Percentiles rank a stretch among this genome's conserved stretches.
phyloP scores from a whole-genome alignment of 2,329 filamentous ascomycete species.

The Peltaster fructicola region DNA sequence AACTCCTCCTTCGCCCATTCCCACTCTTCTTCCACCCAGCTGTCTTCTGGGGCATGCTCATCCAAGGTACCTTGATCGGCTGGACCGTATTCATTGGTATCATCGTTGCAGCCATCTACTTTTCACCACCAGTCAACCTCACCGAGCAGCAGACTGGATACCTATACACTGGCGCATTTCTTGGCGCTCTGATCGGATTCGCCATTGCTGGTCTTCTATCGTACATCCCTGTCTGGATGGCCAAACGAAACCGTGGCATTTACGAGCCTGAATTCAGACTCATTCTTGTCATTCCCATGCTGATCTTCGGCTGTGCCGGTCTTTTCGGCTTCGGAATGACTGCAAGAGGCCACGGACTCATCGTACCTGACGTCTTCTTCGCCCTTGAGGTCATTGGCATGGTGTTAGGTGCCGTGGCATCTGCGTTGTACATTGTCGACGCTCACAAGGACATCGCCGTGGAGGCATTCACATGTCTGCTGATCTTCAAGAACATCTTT shows the following conservation, averaged over 20 bases:
- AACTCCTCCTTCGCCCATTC: slow-evolving; percentile 52
- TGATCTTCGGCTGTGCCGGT: slow-evolving; percentile 59
- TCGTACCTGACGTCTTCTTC: slow-evolving; percentile 66
- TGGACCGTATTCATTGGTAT: slow-evolving; percentile 91
- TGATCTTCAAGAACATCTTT: slow-evolving; percentile 93
- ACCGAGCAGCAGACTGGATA: slow-evolving; percentile 68
- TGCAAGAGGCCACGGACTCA: slow-evolving; percentile 51
- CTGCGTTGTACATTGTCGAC: slow-evolving; percentile 78
- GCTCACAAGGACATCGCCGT: slow-evolving; percentile 74
- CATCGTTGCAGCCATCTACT: slow-evolving; percentile 64
- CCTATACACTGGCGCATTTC: slow-evolving; percentile 68
- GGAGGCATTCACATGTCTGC: slow-evolving; percentile 74
- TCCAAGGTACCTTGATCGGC: slow-evolving; percentile 79
- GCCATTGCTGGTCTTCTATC: slow-evolving; percentile 53
- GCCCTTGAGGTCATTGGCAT: slow-evolving; percentile 71
- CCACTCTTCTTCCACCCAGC: slow-evolving; percentile 71
- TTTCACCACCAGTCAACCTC: slow-evolving; percentile 68
- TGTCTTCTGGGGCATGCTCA: slow-evolving; percentile 63
- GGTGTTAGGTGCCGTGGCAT: slow-evolving; percentile 78
- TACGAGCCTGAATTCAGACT: slow-evolving; percentile 90
- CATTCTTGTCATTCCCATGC: slow-evolving; percentile 63
- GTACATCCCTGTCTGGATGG: slow-evolving; percentile 56
- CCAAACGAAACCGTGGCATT: slow-evolving; percentile 55
- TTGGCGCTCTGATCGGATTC: slow-evolving; percentile 68
- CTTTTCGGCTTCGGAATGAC: slow-evolving; percentile 74